Base-by-base conservation (phyloP, 2,329 filamentous ascomycete species). In the Blumeria hordei region DNA sequence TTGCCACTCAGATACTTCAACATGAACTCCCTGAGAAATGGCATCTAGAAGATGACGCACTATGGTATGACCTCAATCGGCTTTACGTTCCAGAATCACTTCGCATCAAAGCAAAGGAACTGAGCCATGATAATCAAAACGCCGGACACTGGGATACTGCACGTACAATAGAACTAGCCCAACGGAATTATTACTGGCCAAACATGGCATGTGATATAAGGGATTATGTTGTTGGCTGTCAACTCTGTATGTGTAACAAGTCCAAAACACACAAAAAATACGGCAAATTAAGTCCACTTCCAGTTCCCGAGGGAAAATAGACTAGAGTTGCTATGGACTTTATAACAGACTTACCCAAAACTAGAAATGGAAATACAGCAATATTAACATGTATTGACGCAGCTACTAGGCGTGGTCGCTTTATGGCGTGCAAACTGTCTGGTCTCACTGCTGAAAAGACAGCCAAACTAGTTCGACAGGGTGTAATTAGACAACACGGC, bases 41-140 rank as follows among this genome's bases (percentile, higher is more conserved):
- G n/a, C n/a, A n/a, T n/a, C n/a, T n/a, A n/a, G n/a, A n/a, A n/a
- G n/a, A n/a, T n/a, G n/a, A n/a, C n/a, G n/a, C n/a, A n/a, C n/a
- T n/a, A n/a, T n/a, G n/a, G n/a, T n/a, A n/a, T n/a, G n/a, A n/a
- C n/a, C n/a, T n/a, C n/a, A n/a, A n/a, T n/a, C n/a, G n/a, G n/a
- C n/a, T n/a, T n/a, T n/a, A n/a, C n/a, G n/a, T n/a, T n/a, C n/a
- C n/a, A n/a, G n/a, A n/a, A n/a, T n/a, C n/a, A n/a, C n/a, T n/a
- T n/a, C n/a, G n/a, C n/a, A n/a, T n/a, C n/a, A 53, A 8, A 41
- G 51, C 51, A n/a, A 53, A 53, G 34, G 36, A 53, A n/a, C 51
- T 53, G 12, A 53, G 36, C n/a, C 51, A 53, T n/a, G 51, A 53
- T 41, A 53, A 18, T 21, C 47, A 7, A 6, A 6, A 35, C 9